Evolutionary conservation across 805 yeast genomes (phyloP).

Genomic region (Candida wancherniae): DNA sequence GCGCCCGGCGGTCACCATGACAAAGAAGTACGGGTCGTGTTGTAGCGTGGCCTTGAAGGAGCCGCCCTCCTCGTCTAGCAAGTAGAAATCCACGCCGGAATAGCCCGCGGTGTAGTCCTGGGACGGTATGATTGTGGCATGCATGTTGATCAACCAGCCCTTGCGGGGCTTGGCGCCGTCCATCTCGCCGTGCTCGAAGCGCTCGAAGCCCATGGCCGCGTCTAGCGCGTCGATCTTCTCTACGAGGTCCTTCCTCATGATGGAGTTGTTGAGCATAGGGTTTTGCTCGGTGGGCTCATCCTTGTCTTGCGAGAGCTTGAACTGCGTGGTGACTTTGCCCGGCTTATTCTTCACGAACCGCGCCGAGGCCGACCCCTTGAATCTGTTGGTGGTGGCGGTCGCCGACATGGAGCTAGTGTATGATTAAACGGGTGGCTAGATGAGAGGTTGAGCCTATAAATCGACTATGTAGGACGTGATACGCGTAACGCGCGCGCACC

Average conservation of each 20-base stretch:
- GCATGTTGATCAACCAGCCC: constrained; percentile 96
- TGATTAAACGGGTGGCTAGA: no score
- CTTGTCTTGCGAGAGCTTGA: constrained; percentile 12
- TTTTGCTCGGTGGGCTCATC: constrained; percentile 18
- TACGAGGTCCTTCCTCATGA: constrained; percentile 48
- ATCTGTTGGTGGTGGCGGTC: no score
- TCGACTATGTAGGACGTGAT: no score
- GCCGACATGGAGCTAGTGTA: no score
- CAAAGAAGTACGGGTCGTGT: constrained; percentile 82
- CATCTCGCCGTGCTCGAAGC: constrained; percentile 66
- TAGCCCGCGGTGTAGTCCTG: constrained; percentile 59
- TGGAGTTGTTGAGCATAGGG: constrained; percentile 35
- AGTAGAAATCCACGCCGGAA: constrained; percentile 91
- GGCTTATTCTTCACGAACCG: constrained; percentile 44
- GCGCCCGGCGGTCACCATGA: constrained; percentile 55
- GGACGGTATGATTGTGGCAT: constrained; percentile 67
- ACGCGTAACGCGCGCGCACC: no score
- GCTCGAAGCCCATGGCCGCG: constrained; percentile 80
- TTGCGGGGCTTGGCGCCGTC: constrained; percentile 44
- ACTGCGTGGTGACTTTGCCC: constrained; percentile 15
- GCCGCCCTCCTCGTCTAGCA: constrained; percentile 95
- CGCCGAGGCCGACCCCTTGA: constrained; percentile 48
- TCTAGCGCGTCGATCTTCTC: constrained; percentile 67
- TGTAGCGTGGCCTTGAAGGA: constrained; percentile 80
- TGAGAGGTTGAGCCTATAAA: no score